Base-by-base conservation (phyloP, 2,329 filamentous ascomycete genomes). In the Apiospora pterosperma region DNA sequence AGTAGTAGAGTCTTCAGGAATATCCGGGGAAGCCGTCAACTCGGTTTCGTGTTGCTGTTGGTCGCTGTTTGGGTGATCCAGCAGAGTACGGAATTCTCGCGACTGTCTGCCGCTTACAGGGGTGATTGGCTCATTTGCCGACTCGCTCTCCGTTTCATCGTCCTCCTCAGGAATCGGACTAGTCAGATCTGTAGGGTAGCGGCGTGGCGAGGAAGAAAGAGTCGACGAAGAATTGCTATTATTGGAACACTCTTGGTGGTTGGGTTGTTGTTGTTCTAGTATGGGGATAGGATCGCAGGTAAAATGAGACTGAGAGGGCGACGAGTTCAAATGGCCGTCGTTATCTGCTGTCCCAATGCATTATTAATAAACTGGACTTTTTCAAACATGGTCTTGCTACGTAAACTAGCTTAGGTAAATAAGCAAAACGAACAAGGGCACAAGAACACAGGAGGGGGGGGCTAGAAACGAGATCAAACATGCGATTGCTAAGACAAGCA, bases 91-190 rank as follows among this genome's bases (percentile, higher is more conserved):
- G 67, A 88, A 86, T 68, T 86, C 84, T 65, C 83, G 82, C 59
- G 85, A 87, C 71, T 85, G 82, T 67, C 83, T 81, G 70, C 79
- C 80, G 70, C 86, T 88, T 66, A 86, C 82, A 59, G 87, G 88
- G 25, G 87, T 90, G 65, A 87, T 79, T 55, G 87, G 87, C 68
- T 89, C 87, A 76, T 85, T 84, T 63, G 81, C 78, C 28, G 82
- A 83, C 70, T 89, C 86, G 74, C 83, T 88, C 67, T 84, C 82
- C 10, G 85, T 87, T 73, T 89, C 87, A 76, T 85, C 85, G 74
- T 82, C 82, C 72, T 83, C 82, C 23, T 88, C 85, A 62, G 82
- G 79, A 66, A 88, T 87, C 63, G 85, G 81, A 67, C 78, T 80
- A 68, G 79, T 77, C 11, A 85, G 76, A 62, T 86, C 84, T 69